phyloP scores from a whole-genome alignment of 2,329 filamentous ascomycete species.

The Cucurbitaria berberidis region DNA sequence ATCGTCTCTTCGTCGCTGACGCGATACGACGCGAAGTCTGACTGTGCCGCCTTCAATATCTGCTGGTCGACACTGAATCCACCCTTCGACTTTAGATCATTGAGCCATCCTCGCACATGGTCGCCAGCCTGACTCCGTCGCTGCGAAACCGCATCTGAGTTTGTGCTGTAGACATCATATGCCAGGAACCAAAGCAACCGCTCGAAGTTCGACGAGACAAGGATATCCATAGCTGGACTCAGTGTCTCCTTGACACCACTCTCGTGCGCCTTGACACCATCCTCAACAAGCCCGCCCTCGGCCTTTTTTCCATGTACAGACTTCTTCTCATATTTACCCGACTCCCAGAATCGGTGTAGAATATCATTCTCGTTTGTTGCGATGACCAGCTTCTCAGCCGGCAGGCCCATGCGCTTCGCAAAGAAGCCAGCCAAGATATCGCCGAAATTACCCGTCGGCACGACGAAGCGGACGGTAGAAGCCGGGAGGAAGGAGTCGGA shows the following conservation, averaged over 20 bases:
- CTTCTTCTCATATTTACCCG: conserved; percentile 87
- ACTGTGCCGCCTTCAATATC: conserved; percentile 72
- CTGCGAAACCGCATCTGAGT: conserved; percentile 50
- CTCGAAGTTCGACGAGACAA: conserved; percentile 97
- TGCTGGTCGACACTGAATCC: conserved; percentile 81
- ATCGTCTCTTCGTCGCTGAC: conserved; percentile 62
- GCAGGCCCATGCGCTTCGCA: conserved; percentile 86
- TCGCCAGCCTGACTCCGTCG: conserved; percentile 65
- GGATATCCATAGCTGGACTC: conserved; percentile 95
- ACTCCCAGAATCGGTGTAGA: conserved; percentile 91
- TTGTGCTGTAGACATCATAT: conserved; percentile 57
- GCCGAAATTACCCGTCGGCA: conserved; percentile 96
- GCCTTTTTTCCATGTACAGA: conserved; percentile 64
- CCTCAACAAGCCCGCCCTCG: conserved; percentile 60
- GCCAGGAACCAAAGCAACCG: conserved; percentile 92
- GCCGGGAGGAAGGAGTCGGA: conserved; percentile 64
- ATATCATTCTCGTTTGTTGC: conserved; percentile 99
- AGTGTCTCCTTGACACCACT: conserved; percentile 88
- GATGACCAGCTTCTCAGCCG: conserved; percentile 84
- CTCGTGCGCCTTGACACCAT: conserved; percentile 66
- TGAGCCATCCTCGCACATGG: conserved; percentile 79
- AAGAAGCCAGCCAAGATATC: conserved; percentile 95
- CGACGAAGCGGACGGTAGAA: conserved; percentile 79
- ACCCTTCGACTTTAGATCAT: conserved; percentile 78
- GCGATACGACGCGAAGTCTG: conserved; percentile 80